A percentile compares a stretch with the other conserved stretches of the same genome.
phyloP scores from a whole-genome alignment of 2,329 filamentous ascomycete species.

The Phaeosphaeria sp. region DNA sequence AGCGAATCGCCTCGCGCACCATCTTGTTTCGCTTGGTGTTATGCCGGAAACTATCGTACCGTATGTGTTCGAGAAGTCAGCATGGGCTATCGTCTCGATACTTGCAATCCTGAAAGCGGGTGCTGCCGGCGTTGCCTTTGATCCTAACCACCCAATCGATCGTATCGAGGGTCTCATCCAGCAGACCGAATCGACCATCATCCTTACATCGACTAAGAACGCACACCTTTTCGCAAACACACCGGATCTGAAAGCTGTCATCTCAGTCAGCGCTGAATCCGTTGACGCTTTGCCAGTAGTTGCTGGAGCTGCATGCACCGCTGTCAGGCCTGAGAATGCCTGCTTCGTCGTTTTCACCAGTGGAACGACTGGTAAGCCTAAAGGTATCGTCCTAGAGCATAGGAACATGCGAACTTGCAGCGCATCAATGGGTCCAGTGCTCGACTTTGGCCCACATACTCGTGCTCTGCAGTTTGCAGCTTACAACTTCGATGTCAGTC shows the following conservation, averaged over 20 bases:
- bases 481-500: slow-evolving; percentile 56
- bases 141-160: slow-evolving; percentile 14
- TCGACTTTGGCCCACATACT: slow-evolving; percentile 49
- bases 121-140: slow-evolving; percentile 44
- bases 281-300: not conserved
- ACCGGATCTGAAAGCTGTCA: slow-evolving; percentile 7
- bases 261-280: slow-evolving; percentile 7
- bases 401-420: slow-evolving; percentile 31
- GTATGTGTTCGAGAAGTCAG: slow-evolving; percentile 23
- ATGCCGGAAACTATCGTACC: slow-evolving; percentile 12
- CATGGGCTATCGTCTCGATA: slow-evolving; percentile 41
- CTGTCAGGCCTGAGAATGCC: slow-evolving; percentile 34
- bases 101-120: slow-evolving; percentile 52
- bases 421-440: slow-evolving; percentile 3
- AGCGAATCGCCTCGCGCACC: slow-evolving; percentile 11
- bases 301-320: slow-evolving; percentile 48
- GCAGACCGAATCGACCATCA: slow-evolving; percentile 32
- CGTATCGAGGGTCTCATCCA: slow-evolving; percentile 11
- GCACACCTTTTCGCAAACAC: slow-evolving; percentile 38
- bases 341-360: slow-evolving; percentile 66
- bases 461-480: slow-evolving; percentile 49
- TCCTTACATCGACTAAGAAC: slow-evolving; percentile 83
- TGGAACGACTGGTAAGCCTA: slow-evolving; percentile 50
- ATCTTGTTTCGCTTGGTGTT: slow-evolving; percentile 13
- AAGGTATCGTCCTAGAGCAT: slow-evolving; percentile 67